Conservation (phyloP, 805 yeast genomes). For the Wickerhamomyces chambardii region DNA sequence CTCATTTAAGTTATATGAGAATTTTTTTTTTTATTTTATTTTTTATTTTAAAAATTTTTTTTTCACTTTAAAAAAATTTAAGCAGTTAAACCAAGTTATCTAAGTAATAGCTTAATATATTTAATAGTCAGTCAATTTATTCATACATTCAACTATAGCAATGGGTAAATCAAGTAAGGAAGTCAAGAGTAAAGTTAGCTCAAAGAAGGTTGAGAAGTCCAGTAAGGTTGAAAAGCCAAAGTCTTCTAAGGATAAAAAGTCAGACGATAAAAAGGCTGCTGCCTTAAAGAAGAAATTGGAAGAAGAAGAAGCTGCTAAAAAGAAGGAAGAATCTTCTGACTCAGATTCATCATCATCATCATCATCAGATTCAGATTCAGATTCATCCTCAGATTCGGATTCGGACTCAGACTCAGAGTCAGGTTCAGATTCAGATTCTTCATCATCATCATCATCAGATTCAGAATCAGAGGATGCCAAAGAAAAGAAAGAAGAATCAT, state of each 20-base stretch:
- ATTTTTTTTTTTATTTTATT: no score
- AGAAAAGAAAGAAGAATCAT: not conserved
- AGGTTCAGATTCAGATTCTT: not conserved
- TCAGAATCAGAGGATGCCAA: conserved; percentile 1
- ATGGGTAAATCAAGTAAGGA: not conserved
- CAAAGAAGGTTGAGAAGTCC: not conserved
- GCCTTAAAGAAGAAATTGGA: not conserved
- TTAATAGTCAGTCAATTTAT: no score
- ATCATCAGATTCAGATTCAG: not conserved
- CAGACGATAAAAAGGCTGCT: not conserved
- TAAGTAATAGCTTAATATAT: no score
- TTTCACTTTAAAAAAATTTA: no score
- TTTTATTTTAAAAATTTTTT: no score
- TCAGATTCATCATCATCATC: conserved; percentile 3
- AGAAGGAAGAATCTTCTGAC: conserved; percentile 9
- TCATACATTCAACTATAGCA: no score
- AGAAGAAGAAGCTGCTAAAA: conserved; percentile 13
- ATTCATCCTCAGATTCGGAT: conserved; percentile 5
- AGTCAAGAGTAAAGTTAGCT: not conserved
- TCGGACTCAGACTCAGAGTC: conserved; percentile 5
- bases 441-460: no score
- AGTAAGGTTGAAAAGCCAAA: not conserved
- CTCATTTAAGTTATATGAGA: no score
- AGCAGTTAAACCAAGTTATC: no score
- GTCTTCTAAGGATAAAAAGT: not conserved